phyloP scores from a whole-genome alignment of 2,329 filamentous ascomycete species.

The Bipolaris victoriae region DNA sequence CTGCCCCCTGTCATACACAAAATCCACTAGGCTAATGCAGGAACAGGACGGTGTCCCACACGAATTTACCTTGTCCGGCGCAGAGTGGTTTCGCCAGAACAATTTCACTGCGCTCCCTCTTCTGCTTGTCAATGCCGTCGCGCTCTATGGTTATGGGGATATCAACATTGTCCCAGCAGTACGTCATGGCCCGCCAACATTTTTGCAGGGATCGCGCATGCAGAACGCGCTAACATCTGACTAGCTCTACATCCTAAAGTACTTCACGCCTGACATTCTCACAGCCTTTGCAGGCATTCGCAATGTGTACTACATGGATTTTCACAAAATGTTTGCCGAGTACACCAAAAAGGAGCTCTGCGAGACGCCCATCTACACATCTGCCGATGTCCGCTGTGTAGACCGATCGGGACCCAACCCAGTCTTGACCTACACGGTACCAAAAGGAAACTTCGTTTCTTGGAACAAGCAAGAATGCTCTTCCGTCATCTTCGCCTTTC shows the following conservation, averaged over 20 bases:
- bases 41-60: constrained; percentile 46
- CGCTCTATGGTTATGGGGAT: constrained; percentile 49
- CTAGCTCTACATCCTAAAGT: constrained; percentile 49
- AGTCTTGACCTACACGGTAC: constrained; percentile 41
- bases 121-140: constrained; percentile 44
- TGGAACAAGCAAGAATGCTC: constrained; percentile 46
- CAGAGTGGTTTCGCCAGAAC: constrained; percentile 45
- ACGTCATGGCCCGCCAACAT: constrained; percentile 29
- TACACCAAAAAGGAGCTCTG: constrained; percentile 40
- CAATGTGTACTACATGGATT: constrained; percentile 48
- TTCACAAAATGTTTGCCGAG: constrained; percentile 45
- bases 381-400: constrained; percentile 44
- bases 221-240: constrained; percentile 37
- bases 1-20: constrained; percentile 10
- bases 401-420: constrained; percentile 44
- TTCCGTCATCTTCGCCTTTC: constrained; percentile 46
- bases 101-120: constrained; percentile 46
- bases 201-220: constrained; percentile 31
- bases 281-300: constrained; percentile 46
- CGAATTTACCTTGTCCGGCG: constrained; percentile 43
- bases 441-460: constrained; percentile 34
- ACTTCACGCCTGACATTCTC: constrained; percentile 49
- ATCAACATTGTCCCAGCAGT: constrained; percentile 47
- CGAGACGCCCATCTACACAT: constrained; percentile 42
- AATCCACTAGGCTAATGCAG: constrained; percentile 23